Percentiles rank a stretch among this genome's conserved stretches.
These are phyloP conservation scores for Paraphysoderma sedebokerense DNA, from an alignment of 371 early-diverging fungal species.

Conservation along the genomic window DNA sequence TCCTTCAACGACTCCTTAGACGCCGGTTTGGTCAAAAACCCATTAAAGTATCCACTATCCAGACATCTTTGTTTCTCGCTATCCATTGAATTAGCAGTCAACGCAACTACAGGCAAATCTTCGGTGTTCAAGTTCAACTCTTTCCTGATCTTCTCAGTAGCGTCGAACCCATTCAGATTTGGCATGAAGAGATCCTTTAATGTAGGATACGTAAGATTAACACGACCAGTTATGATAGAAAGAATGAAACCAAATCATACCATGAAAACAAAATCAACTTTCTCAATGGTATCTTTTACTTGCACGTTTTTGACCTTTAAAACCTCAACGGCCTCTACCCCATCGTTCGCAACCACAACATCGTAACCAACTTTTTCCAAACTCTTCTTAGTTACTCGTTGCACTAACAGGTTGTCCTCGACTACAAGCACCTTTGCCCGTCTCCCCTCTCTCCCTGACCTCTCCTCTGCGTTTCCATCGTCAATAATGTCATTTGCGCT, in stretches of 20 bases:
- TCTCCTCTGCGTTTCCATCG: too few species aligned
- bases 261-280: neutral
- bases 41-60: slow-evolving; percentile 4
- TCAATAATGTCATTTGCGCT: too few species aligned
- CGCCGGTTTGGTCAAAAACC: slow-evolving; percentile 2
- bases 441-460: too few species aligned
- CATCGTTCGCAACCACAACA: slow-evolving; percentile 8
- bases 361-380: slow-evolving; percentile 4
- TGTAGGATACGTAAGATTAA: neutral
- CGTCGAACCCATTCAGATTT: neutral
- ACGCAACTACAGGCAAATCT: neutral
- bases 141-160: neutral
- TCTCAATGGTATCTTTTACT: too few species aligned
- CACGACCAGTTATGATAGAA: neutral
- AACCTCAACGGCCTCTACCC: slow-evolving; percentile 6
- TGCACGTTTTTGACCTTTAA: neutral
- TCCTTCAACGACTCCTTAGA: neutral
- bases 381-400: slow-evolving; percentile 8
- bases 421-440: slow-evolving; percentile 6
- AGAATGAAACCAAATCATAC: neutral
- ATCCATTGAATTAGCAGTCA: slow-evolving; percentile 1
- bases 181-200: neutral
- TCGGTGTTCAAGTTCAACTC: neutral
- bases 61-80: slow-evolving; percentile 1
- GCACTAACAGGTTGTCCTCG: slow-evolving; percentile 9